phyloP scores from a whole-genome alignment of 495 filamentous ascomycete species.

The Geoglossum glabrum region DNA sequence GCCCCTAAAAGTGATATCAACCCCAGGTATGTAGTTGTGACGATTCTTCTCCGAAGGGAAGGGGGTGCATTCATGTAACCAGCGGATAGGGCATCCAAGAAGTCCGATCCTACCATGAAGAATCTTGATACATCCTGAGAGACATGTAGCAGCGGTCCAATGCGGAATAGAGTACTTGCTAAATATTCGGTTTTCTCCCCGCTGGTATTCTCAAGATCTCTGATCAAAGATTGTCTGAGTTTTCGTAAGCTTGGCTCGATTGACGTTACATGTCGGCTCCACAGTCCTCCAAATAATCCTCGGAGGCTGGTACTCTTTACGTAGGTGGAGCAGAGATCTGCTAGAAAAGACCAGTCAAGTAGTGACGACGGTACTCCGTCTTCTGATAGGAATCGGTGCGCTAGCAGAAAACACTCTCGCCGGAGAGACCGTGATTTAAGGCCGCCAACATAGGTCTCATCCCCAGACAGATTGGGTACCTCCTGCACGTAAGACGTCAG shows the following conservation, averaged over 20 bases:
- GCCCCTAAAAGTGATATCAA: constrained; percentile 42
- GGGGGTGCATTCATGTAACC: constrained; percentile 41
- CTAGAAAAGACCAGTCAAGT: constrained; percentile 35
- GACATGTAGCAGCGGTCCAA: constrained; percentile 30
- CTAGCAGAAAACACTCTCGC: constrained; percentile 39
- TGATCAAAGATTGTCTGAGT: constrained; percentile 26
- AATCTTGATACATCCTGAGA: constrained; percentile 33
- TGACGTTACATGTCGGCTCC: constrained; percentile 22
- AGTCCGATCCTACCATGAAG: constrained; percentile 68
- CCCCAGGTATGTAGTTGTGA: constrained; percentile 50
- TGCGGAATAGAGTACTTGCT: constrained; percentile 25
- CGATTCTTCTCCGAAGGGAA: constrained; percentile 37
- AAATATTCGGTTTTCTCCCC: constrained; percentile 9
- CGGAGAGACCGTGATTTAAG: constrained; percentile 33
- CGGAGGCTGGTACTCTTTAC: constrained; percentile 27
- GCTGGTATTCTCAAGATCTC: constrained; percentile 27
- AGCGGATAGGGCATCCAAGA: constrained; percentile 50
- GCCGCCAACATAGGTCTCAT: constrained; percentile 21
- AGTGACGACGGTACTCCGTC: constrained; percentile 23
- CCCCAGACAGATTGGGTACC: constrained; percentile 6
- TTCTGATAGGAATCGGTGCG: constrained; percentile 25
- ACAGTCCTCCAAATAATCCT: constrained; percentile 23
- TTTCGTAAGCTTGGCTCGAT: constrained; percentile 25
- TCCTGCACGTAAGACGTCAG: constrained; percentile 41
- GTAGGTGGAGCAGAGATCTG: constrained; percentile 34